A percentile compares a stretch with the other conserved stretches of the same genome.
These are phyloP conservation scores for Phaeomoniella chlamydospora DNA, from an alignment of 2,329 filamentous ascomycete genomes.

Conservation along the genomic window DNA sequence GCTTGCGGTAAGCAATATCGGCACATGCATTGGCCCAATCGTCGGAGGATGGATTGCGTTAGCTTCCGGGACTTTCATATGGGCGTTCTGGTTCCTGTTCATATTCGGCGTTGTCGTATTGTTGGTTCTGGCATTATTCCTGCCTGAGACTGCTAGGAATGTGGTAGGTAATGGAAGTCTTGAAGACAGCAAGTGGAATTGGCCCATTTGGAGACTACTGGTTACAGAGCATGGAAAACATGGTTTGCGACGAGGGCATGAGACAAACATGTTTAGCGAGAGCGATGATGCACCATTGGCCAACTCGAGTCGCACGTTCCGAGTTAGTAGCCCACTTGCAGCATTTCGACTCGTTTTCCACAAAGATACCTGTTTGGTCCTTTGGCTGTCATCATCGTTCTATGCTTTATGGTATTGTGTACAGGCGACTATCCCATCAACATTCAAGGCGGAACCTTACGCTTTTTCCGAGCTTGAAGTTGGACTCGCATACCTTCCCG, in stretches of 20 bases:
- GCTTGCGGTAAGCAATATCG: conserved; percentile 7
- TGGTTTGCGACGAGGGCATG: background rate
- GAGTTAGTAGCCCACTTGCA: conserved; percentile 3
- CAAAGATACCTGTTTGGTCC: conserved; percentile 4
- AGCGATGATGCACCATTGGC: conserved; percentile 2
- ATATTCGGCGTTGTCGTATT: conserved; percentile 8
- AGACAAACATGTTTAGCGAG: too few species aligned
- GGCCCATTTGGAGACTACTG: conserved; percentile 8
- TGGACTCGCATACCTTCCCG: conserved; percentile 22
- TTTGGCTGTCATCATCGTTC: conserved; percentile 9
- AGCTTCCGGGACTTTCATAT: conserved; percentile 7
- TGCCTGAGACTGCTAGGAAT: conserved; percentile 6
- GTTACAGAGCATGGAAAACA: too few species aligned
- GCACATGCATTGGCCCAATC: conserved; percentile 8
- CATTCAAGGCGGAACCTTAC: conserved; percentile 19
- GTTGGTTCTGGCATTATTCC: conserved; percentile 2
- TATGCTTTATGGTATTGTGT: conserved; percentile 25
- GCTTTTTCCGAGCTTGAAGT: conserved; percentile 15
- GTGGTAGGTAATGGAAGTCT: conserved; percentile 4
- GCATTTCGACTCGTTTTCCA: conserved; percentile 5
- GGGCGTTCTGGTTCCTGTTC: conserved; percentile 13
- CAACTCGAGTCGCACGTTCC: conserved; percentile 2
- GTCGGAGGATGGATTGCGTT: conserved; percentile 10
- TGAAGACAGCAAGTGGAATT: background rate
- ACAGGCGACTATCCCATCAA: conserved; percentile 20